phyloP scores from a whole-genome alignment of 106 monocot species.

The Narthecium ossifragum region DNA sequence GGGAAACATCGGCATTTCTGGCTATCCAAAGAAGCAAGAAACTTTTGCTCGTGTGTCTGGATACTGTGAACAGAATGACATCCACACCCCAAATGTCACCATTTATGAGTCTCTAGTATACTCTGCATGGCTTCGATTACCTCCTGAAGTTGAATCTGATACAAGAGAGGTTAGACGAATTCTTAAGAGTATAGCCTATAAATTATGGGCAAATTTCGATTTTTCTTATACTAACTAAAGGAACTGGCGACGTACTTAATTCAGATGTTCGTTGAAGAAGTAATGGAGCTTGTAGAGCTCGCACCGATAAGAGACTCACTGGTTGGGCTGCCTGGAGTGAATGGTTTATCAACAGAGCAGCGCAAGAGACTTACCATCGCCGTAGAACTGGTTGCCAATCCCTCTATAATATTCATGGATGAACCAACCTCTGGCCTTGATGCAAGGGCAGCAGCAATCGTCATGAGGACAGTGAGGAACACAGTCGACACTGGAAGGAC shows the following conservation, averaged over 20 bases:
- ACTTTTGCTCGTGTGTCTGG: constrained; percentile 61
- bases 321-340: constrained; percentile 35
- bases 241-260: background rate
- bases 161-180: constrained; percentile 38
- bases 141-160: constrained; percentile 35
- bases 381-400: constrained; percentile 39
- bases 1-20: constrained; percentile 50
- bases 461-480: constrained; percentile 42
- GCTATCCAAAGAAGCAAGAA: constrained; percentile 59
- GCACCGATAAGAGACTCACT: constrained; percentile 16
- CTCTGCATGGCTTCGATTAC: constrained; percentile 64
- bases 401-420: constrained; percentile 47
- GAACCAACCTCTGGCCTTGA: constrained; percentile 40
- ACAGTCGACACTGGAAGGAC: constrained; percentile 44
- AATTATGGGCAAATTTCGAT: no score
- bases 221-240: no score
- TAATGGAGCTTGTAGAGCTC: constrained; percentile 42
- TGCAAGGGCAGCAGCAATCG: constrained; percentile 44
- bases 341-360: constrained; percentile 43
- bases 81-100: constrained; percentile 63
- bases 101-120: constrained; percentile 57
- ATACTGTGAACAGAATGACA: constrained; percentile 69
- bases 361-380: constrained; percentile 44
- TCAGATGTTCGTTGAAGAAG: constrained; percentile 38
- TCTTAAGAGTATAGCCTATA: no score